Evolutionary conservation across 2,329 filamentous ascomycete species (phyloP).

Genomic region (Aspergillus aculeatus): DNA sequence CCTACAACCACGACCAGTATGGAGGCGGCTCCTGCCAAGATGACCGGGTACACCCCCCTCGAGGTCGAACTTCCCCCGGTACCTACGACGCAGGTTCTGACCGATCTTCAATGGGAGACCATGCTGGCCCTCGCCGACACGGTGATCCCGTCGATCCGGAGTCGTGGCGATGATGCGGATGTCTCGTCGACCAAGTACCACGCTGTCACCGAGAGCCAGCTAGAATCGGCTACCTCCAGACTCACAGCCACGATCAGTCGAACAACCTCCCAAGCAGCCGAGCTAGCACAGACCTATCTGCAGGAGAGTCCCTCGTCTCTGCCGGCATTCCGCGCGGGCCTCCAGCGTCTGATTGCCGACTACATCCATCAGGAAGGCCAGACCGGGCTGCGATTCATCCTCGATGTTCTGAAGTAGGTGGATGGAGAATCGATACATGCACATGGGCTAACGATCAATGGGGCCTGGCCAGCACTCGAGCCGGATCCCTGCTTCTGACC

Average conservation of each 20-base stretch:
- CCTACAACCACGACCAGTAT: neutral
- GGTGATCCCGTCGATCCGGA: constrained; percentile 55
- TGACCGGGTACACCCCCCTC: constrained; percentile 22
- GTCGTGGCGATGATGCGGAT: constrained; percentile 29
- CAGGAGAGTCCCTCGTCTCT: constrained; percentile 49
- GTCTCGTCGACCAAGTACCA: constrained; percentile 32
- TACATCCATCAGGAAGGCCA: constrained; percentile 50
- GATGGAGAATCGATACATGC: neutral
- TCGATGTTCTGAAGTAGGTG: constrained; percentile 55
- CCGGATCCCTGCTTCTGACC: constrained; percentile 57
- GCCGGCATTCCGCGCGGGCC: constrained; percentile 50
- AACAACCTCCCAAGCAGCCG: constrained; percentile 29
- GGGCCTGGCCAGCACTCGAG: constrained; percentile 45
- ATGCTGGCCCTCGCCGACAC: constrained; percentile 59
- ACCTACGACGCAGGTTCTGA: constrained; percentile 50
- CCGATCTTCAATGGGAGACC: constrained; percentile 58
- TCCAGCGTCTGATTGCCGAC: constrained; percentile 50
- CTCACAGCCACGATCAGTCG: constrained; percentile 26
- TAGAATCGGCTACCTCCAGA: constrained; percentile 37
- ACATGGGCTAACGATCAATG: neutral
- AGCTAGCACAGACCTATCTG: constrained; percentile 47
- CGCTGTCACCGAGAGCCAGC: constrained; percentile 40
- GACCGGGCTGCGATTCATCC: constrained; percentile 50
- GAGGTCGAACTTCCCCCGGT: constrained; percentile 49
- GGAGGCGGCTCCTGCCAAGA: neutral